phyloP scores from a whole-genome alignment of 345 rosid genomes.

The Camelina neglecta region DNA sequence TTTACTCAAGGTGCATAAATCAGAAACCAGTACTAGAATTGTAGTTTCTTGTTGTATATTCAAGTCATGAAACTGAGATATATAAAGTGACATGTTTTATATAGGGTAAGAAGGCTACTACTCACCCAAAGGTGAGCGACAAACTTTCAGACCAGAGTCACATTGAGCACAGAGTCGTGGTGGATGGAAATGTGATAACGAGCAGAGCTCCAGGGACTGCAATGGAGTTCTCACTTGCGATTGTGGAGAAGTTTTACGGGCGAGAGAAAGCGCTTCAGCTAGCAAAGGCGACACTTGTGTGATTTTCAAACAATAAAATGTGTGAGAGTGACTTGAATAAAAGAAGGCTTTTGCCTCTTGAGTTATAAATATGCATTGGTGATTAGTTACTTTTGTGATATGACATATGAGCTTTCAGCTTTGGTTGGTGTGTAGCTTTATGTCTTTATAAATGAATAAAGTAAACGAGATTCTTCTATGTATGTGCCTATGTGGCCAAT shows the following conservation, averaged over 20 bases:
- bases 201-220: conserved; percentile 96
- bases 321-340: conserved; percentile 26
- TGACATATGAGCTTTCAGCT: conserved; percentile 27
- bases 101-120: conserved; percentile 96
- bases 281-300: conserved; percentile 70
- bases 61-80: conserved; percentile 11
- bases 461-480: background rate
- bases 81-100: conserved; percentile 13
- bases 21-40: conserved; percentile 1
- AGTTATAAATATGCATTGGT: background rate
- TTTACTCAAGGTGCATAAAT: conserved; percentile 68
- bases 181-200: conserved; percentile 90
- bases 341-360: background rate
- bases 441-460: background rate
- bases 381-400: conserved; percentile 9
- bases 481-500: background rate
- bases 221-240: conserved; percentile 87
- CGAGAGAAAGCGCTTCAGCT: conserved; percentile 73
- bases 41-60: background rate
- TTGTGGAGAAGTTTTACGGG: conserved; percentile 86
- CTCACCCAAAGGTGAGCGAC: conserved; percentile 70
- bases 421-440: background rate
- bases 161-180: conserved; percentile 74
- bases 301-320: background rate
- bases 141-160: conserved; percentile 81